Evolutionary conservation across 148 eudicot species (phyloP).

Genomic region (Beta vulgaris): DNA sequence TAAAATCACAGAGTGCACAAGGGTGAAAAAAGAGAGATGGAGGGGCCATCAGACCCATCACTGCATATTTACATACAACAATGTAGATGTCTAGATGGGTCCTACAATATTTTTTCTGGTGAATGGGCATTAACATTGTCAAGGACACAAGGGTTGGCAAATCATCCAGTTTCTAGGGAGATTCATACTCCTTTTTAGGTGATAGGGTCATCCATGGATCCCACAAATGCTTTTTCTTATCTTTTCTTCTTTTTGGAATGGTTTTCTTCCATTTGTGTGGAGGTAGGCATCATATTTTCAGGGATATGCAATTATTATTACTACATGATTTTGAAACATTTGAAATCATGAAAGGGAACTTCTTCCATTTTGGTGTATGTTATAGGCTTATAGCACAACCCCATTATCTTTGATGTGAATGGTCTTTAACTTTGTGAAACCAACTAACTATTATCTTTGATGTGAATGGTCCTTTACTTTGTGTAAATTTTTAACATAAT

Average conservation of each 20-base stretch:
- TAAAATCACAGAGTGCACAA: neutral
- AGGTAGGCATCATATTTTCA: constrained; percentile 1
- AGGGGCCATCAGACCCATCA: constrained; percentile 16
- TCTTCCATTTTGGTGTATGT: neutral
- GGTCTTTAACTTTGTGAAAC: neutral
- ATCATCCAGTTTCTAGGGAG: constrained; percentile 16
- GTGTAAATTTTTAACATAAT: neutral
- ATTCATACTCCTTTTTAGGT: constrained; percentile 10
- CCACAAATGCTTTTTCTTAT: neutral
- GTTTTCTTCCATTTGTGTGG: neutral
- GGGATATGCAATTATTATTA: constrained; percentile 5
- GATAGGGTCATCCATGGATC: constrained; percentile 14
- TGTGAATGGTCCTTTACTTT: neutral
- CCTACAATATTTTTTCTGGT: constrained; percentile 7
- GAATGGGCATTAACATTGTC: constrained; percentile 2
- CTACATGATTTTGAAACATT: constrained; percentile 4
- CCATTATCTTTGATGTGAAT: neutral
- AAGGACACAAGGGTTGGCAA: constrained; percentile 1
- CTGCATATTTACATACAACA: constrained; percentile 8
- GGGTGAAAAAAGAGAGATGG: neutral
- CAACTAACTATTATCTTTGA: neutral
- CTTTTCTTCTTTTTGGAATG: neutral
- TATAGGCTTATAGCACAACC: neutral
- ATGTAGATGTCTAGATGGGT: constrained; percentile 6
- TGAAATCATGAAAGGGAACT: neutral